Evolutionary conservation across 371 early-diverging fungal genomes (phyloP), one percentile per base, ranked within the genome.

Genomic region (Mucor plumbeus): DNA sequence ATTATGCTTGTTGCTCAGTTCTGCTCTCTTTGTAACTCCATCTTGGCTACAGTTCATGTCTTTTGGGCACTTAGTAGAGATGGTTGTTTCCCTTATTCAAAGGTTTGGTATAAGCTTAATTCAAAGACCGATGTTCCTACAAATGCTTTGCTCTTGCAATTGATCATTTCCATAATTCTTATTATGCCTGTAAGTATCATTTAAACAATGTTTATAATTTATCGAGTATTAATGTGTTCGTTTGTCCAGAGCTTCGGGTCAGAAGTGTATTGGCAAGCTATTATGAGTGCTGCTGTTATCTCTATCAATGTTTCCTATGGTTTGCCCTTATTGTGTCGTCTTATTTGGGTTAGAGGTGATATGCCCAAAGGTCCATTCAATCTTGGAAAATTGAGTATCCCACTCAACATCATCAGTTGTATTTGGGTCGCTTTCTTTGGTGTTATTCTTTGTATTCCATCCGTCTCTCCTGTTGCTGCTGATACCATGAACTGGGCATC

Each of bases 301-400:
- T 73, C 67, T 1, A 58, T 73, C 10, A 76, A 69, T 43, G 70
- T 75, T 3, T 72, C 72, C 5, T 75, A 72, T 31, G 69, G 62
- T 41, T 33, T 77, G 10, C 77, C 77, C 5, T 64, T 77, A 13
- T 21, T 77, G 6, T 77, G 77, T 41, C 74, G 77, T 5, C 38
- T 77, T 3, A 67, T 77, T 10, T 74, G 75, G 75, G 48, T 53
- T 4, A 59, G 74, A 33, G 21, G 70, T 57, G 61, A 63, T 0
- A 70, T 72, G 75, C 63, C 63, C 11, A 72, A 65, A n/a, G 78
- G 78, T 3, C 75, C 78, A 3, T 78, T 74, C 34, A 40, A 39
- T 59, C 50, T 78, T n/a, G 78, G 78, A 4, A 68, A 44, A 33
- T 64, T 65, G 14, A 50, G 72, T 43, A 17, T 75, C 8, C 69